Percentiles rank a stretch among this genome's conserved stretches.
Evolutionary conservation across 169 alveolate species (phyloP).

Genomic region (Cryptosporidium baileyi): DNA sequence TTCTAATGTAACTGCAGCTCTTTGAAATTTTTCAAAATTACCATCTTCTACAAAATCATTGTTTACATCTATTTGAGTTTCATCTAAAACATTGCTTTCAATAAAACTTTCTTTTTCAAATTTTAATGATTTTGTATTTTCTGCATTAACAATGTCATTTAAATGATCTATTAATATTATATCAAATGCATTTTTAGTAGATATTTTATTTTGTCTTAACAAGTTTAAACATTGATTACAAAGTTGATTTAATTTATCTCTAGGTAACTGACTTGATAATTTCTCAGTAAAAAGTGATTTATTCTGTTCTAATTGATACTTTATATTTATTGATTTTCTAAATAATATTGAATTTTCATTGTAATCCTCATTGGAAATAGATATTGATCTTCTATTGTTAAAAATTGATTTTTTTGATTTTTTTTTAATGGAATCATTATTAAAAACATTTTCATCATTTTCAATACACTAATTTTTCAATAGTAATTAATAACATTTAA

Average conservation of each 20-base stretch:
- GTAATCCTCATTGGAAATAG: not conserved
- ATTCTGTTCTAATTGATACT: constrained; percentile 16
- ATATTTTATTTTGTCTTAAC: constrained; percentile 77
- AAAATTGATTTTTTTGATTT: not conserved
- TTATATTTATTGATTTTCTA: constrained; percentile 11
- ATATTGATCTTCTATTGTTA: constrained; percentile 1
- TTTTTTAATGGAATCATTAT: not conserved
- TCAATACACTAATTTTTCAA: too few species aligned
- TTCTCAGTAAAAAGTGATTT: not conserved
- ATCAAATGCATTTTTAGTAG: constrained; percentile 85
- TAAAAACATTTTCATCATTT: not conserved
- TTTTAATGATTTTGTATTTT: not conserved
- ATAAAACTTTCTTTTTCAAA: not conserved
- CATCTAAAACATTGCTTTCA: not conserved
- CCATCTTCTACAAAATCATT: not conserved
- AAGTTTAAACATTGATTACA: constrained; percentile 43
- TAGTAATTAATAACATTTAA: too few species aligned
- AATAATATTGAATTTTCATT: not conserved
- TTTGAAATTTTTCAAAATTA: constrained; percentile 40
- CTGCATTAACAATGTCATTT: constrained; percentile 79
- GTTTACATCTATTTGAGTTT: not conserved
- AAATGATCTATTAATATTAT: constrained; percentile 83
- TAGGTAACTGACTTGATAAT: not conserved
- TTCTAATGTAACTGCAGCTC: constrained; percentile 68
- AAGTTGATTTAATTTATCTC: constrained; percentile 12